These are phyloP conservation scores for Polygonum maritimum DNA, from an alignment of 148 eudicot genomes.

Conservation along the genomic window DNA sequence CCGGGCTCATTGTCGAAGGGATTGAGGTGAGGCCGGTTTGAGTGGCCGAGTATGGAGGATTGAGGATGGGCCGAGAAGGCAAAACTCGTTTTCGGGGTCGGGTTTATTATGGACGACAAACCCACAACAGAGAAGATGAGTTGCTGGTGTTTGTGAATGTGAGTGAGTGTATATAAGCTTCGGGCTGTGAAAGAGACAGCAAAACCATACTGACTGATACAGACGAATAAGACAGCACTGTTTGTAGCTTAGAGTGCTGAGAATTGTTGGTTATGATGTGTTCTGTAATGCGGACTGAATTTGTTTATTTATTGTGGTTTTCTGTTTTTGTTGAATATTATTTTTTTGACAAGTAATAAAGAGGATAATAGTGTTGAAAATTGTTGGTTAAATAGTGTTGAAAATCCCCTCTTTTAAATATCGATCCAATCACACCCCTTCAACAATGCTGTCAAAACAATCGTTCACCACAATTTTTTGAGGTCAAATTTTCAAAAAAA, in stretches of 20 bases:
- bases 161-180: background rate
- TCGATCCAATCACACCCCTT: no score
- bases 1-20: conserved; percentile 51
- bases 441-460: no score
- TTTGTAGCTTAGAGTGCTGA: background rate
- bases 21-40: conserved; percentile 47
- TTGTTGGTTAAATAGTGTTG: background rate
- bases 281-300: background rate
- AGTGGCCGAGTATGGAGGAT: background rate
- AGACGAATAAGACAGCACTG: background rate
- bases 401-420: no score
- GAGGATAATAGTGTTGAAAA: background rate
- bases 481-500: no score
- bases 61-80: no score
- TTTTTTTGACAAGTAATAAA: no score
- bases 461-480: no score
- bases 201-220: background rate
- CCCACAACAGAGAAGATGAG: no score
- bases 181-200: no score
- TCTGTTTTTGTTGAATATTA: background rate
- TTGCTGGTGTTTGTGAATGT: background rate
- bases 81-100: no score
- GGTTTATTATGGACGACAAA: no score
- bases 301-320: background rate
- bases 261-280: background rate